A percentile compares a stretch with the other conserved stretches of the same genome.
Conservation (phyloP, 257 asterid genomes). For the Petrea volubilis region DNA sequence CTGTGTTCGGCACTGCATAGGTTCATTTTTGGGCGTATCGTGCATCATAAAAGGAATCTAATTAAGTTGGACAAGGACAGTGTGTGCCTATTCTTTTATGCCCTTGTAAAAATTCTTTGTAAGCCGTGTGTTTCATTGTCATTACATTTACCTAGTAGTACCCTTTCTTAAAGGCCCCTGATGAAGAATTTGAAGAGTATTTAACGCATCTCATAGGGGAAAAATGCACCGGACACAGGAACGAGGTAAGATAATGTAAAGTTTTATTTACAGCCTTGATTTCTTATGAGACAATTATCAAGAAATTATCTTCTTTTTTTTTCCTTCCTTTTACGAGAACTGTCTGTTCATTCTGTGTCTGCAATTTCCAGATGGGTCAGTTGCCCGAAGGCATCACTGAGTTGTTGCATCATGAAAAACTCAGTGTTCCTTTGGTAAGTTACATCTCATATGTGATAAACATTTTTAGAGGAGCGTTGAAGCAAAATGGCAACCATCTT, state of each 20-base stretch:
- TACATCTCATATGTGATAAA: background rate
- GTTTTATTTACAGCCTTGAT: constrained; percentile 9
- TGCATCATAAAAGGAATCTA: too few relatives aligned
- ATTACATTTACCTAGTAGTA: constrained; percentile 12
- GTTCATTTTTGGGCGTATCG: too few relatives aligned
- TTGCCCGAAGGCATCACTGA: constrained; percentile 93
- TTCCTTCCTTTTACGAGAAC: background rate
- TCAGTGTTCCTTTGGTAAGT: constrained; percentile 78
- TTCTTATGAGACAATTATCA: too few relatives aligned
- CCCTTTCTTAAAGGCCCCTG: constrained; percentile 69
- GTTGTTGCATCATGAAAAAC: constrained; percentile 70
- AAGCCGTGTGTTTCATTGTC: background rate
- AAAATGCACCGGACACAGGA: constrained; percentile 79
- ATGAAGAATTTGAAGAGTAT: constrained; percentile 94
- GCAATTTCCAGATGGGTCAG: constrained; percentile 70
- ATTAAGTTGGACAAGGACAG: background rate
- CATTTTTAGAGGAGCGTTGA: background rate
- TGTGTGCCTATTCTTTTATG: background rate
- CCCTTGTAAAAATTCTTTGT: background rate
- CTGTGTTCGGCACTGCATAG: too few relatives aligned
- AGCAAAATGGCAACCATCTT: background rate
- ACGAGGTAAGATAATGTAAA: constrained; percentile 54
- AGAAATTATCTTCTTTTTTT: too few relatives aligned
- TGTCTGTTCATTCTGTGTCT: constrained; percentile 14
- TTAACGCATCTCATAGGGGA: constrained; percentile 76